Conservation (phyloP, 495 filamentous ascomycete genomes). For the Trichocladium antarcticum region DNA sequence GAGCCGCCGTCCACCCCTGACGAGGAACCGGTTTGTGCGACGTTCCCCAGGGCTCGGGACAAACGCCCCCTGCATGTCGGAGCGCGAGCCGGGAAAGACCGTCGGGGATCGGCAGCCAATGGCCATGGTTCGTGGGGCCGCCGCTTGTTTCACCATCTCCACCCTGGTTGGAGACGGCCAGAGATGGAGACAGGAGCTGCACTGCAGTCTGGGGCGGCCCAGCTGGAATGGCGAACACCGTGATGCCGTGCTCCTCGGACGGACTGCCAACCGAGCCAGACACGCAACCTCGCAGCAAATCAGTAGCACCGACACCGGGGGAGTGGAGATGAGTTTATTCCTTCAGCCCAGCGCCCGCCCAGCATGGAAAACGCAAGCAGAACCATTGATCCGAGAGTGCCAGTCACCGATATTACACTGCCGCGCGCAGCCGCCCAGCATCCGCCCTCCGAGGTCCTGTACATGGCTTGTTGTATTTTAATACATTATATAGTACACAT, state of each 20-base stretch:
- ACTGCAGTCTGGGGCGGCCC: too few relatives aligned
- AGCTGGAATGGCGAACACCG: too few relatives aligned
- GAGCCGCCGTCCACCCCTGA: background rate
- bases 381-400: background rate
- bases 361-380: background rate
- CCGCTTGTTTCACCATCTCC: too few relatives aligned
- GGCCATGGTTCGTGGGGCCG: background rate
- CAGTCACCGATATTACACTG: slow-evolving; percentile 6
- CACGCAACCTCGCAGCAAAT: too few relatives aligned
- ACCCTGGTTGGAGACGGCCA: too few relatives aligned
- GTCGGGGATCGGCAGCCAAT: background rate
- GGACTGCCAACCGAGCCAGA: too few relatives aligned
- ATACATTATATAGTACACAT: slow-evolving; percentile 24
- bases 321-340: slow-evolving; percentile 7
- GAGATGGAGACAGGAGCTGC: too few relatives aligned
- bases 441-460: background rate
- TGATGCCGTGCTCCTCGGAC: too few relatives aligned
- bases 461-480: slow-evolving; percentile 12
- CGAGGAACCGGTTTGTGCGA: background rate
- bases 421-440: background rate
- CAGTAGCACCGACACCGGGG: background rate
- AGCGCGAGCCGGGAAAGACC: background rate
- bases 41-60: background rate
- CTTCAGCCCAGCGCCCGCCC: background rate
- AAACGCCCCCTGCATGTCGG: background rate